Percentiles rank a stretch among this genome's conserved stretches.
phyloP scores from a whole-genome alignment of 306 rosid genomes.

The Abrus pulchellus region DNA sequence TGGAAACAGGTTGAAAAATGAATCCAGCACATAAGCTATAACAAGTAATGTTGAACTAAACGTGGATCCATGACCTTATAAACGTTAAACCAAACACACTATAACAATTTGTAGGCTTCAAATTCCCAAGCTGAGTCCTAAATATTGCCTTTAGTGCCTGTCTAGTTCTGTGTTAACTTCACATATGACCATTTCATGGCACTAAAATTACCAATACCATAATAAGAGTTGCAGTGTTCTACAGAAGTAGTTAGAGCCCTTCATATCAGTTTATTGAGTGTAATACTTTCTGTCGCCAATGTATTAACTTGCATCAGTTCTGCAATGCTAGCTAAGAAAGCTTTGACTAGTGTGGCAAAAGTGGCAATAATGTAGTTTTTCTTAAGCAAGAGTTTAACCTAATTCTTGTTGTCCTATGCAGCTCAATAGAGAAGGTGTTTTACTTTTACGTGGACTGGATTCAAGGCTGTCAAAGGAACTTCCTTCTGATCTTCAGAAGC shows the following conservation, averaged over 20 bases:
- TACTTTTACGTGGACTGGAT: conserved; percentile 90
- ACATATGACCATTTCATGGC: neutral
- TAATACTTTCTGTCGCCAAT: neutral
- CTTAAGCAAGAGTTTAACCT: conserved; percentile 39
- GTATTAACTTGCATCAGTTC: neutral
- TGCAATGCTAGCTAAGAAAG: conserved; percentile 4
- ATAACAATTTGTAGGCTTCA: neutral
- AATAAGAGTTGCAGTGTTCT: neutral
- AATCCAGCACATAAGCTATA: too few relatives aligned
- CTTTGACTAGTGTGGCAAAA: neutral
- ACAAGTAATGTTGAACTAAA: too few relatives aligned
- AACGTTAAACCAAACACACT: neutral
- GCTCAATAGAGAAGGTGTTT: conserved; percentile 92
- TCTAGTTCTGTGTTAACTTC: conserved; percentile 6
- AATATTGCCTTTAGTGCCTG: neutral
- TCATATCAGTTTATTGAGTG: neutral
- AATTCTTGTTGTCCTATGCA: conserved; percentile 54
- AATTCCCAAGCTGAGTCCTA: conserved; percentile 13
- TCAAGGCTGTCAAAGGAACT: conserved; percentile 93
- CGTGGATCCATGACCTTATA: too few relatives aligned
- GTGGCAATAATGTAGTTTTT: conserved; percentile 1
- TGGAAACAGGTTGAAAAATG: too few relatives aligned
- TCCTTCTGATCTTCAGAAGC: conserved; percentile 97
- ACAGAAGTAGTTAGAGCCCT: neutral
- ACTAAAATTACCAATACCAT: neutral